phyloP scores from a whole-genome alignment of 225 moss, liverwort and hornwort species.

The Ulota crispa region DNA sequence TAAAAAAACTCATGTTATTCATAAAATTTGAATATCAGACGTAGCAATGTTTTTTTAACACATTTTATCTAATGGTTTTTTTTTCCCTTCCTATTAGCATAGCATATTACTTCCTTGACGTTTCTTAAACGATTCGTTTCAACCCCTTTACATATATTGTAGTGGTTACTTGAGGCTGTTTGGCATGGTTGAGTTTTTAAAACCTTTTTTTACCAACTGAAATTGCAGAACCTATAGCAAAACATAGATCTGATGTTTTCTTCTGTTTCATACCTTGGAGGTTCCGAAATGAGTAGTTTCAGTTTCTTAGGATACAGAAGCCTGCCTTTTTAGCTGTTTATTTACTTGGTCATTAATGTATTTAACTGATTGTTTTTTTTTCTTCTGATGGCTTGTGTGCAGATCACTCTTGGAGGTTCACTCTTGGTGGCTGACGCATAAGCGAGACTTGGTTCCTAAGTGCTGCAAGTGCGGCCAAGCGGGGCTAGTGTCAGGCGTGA shows the following conservation, averaged over 20 bases:
- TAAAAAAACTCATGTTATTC: background rate
- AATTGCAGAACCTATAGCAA: too few species aligned
- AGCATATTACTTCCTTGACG: background rate
- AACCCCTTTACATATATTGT: background rate
- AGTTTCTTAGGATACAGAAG: too few species aligned
- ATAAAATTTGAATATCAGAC: background rate
- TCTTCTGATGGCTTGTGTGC: slow-evolving; percentile 6
- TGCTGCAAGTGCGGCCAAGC: slow-evolving; percentile 20
- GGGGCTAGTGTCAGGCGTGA: slow-evolving; percentile 28
- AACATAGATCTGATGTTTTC: too few species aligned
- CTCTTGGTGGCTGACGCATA: slow-evolving; percentile 56
- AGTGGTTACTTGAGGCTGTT: too few species aligned
- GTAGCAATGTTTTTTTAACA: background rate
- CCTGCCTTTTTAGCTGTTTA: background rate
- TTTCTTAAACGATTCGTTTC: background rate
- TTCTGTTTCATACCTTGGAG: too few species aligned
- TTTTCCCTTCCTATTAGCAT: too few species aligned
- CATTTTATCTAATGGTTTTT: too few species aligned
- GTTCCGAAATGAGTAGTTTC: too few species aligned
- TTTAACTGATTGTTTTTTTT: background rate
- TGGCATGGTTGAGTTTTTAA: too few species aligned
- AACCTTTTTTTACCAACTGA: too few species aligned
- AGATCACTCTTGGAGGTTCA: slow-evolving; percentile 50
- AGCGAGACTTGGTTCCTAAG: slow-evolving; percentile 1
- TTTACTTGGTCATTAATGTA: too few species aligned